A percentile compares a stretch with the other conserved stretches of the same genome.
phyloP scores from a whole-genome alignment of 2,329 filamentous ascomycete species.

The Dactylellina sp. region DNA sequence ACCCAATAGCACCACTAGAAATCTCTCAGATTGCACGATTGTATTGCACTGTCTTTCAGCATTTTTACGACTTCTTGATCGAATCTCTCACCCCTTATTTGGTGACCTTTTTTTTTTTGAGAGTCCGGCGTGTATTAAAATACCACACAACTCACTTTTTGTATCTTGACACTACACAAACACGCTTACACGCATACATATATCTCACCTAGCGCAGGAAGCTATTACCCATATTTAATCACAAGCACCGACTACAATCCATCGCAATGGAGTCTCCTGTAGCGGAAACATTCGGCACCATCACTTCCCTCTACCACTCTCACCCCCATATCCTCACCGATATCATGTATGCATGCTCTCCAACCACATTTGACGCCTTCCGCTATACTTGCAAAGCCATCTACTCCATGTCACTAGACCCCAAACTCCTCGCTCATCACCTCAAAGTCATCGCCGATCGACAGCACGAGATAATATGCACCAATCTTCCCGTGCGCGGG shows the following conservation, averaged over 20 bases:
- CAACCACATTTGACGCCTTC: conserved; percentile 48
- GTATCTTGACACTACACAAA: neutral
- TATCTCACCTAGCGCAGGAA: too few species aligned
- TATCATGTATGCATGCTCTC: conserved; percentile 39
- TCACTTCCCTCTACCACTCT: conserved; percentile 19
- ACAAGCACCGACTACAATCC: neutral
- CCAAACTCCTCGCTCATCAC: conserved; percentile 34
- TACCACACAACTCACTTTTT: neutral
- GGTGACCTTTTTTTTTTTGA: too few species aligned
- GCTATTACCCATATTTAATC: too few species aligned
- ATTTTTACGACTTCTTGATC: too few species aligned
- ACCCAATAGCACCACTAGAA: too few species aligned
- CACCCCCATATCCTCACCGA: conserved; percentile 41
- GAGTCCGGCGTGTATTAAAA: neutral
- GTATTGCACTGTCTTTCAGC: too few species aligned
- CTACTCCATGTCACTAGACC: conserved; percentile 52
- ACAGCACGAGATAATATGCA: conserved; percentile 15
- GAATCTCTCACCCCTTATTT: too few species aligned
- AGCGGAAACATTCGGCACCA: neutral
- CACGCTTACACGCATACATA: too few species aligned
- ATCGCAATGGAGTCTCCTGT: conserved; percentile 7
- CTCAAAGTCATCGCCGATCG: conserved; percentile 30
- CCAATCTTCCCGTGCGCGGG: neutral
- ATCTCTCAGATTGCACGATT: too few species aligned
- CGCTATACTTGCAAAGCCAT: conserved; percentile 50